These are phyloP conservation scores for Capsicum chinense DNA, from an alignment of 257 asterid genomes.

Conservation along the genomic window DNA sequence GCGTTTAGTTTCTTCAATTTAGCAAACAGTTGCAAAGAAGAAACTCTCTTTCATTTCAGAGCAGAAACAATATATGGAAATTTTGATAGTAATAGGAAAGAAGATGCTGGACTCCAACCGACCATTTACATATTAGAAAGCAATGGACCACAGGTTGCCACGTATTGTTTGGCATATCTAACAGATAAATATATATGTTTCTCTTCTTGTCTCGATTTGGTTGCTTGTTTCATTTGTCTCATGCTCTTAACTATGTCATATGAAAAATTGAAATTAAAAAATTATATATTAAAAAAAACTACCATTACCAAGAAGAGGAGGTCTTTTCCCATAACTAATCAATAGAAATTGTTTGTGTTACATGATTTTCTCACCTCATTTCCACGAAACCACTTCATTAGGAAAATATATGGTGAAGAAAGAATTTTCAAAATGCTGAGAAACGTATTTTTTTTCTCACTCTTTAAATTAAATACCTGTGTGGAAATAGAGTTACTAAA, in stretches of 20 bases:
- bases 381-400: too few relatives aligned
- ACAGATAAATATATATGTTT: conserved; percentile 17
- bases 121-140: conserved; percentile 53
- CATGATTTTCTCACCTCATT: too few relatives aligned
- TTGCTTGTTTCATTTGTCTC: too few relatives aligned
- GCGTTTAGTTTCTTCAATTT: background rate
- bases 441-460: too few relatives aligned
- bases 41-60: conserved; percentile 41
- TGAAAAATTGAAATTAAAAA: background rate
- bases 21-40: conserved; percentile 31
- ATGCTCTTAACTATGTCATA: background rate
- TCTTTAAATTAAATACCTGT: too few relatives aligned
- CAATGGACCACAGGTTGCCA: conserved; percentile 58
- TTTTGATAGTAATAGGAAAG: conserved; percentile 36
- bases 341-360: too few relatives aligned
- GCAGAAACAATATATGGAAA: conserved; percentile 42
- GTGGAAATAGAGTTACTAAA: too few relatives aligned
- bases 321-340: too few relatives aligned
- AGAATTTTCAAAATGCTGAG: too few relatives aligned
- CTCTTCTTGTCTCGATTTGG: too few relatives aligned
- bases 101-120: conserved; percentile 63
- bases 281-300: background rate
- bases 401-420: too few relatives aligned
- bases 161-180: conserved; percentile 50
- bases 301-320: too few relatives aligned